Evolutionary conservation across 139 green algal species (phyloP).

Genomic region (Bryopsis sp.): DNA sequence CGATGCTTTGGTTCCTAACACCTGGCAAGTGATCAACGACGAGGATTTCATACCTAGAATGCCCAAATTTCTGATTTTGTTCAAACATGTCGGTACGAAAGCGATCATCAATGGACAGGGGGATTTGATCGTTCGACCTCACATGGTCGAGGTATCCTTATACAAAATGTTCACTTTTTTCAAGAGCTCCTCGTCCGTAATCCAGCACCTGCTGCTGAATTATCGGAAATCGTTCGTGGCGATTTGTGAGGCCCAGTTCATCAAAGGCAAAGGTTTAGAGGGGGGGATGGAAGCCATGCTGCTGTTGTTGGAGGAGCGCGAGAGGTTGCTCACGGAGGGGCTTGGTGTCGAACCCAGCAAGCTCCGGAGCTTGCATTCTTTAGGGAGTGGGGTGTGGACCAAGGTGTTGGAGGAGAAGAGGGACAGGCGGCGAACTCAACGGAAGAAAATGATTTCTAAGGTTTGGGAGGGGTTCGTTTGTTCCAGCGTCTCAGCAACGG

Average conservation of each 20-base stretch:
- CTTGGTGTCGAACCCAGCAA: too few relatives aligned
- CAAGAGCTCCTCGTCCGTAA: too few relatives aligned
- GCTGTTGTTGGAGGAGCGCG: too few relatives aligned
- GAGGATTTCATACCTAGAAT: conserved; percentile 25
- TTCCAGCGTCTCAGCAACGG: too few relatives aligned
- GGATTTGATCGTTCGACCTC: conserved; percentile 29
- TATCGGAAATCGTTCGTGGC: conserved; percentile 13
- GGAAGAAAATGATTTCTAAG: too few relatives aligned
- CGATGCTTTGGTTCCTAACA: conserved; percentile 31
- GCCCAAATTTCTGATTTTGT: conserved; percentile 31
- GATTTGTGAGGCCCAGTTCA: conserved; percentile 9
- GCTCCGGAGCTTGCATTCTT: too few relatives aligned
- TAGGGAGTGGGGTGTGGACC: too few relatives aligned
- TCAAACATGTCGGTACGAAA: conserved; percentile 39
- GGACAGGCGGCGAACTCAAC: too few relatives aligned
- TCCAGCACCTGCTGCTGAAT: conserved; percentile 10
- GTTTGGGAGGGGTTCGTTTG: too few relatives aligned
- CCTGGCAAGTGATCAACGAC: conserved; percentile 25
- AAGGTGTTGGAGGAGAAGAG: too few relatives aligned
- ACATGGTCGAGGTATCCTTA: background rate
- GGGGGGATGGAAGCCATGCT: too few relatives aligned
- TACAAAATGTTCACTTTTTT: conserved; percentile 4
- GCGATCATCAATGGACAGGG: conserved; percentile 34
- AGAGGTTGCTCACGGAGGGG: too few relatives aligned
- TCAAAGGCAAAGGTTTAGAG: background rate